A percentile compares a stretch with the other conserved stretches of the same genome.
phyloP scores from a whole-genome alignment of 2,329 filamentous ascomycete genomes.

The Drechslera avenae region DNA sequence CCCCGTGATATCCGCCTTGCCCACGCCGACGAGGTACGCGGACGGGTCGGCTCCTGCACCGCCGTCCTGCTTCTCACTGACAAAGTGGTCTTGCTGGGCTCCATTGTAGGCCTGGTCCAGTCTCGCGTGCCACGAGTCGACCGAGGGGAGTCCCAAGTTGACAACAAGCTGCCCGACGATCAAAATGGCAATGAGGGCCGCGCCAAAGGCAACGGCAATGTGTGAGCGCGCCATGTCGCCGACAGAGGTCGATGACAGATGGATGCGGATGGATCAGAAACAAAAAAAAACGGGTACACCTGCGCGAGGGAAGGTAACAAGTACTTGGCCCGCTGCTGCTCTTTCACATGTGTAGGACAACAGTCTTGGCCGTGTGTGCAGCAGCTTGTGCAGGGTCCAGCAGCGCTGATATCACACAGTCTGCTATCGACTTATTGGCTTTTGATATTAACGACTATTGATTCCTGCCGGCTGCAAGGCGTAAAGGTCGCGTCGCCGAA shows the following conservation, averaged over 20 bases:
- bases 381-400: neutral
- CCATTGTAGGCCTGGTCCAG: constrained; percentile 30
- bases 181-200: constrained; percentile 41
- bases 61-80: constrained; percentile 36
- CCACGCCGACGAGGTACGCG: constrained; percentile 68
- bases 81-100: constrained; percentile 32
- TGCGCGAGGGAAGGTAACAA: neutral
- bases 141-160: constrained; percentile 42
- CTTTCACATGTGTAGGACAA: constrained; percentile 1
- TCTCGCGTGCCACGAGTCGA: constrained; percentile 45
- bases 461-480: too few species aligned
- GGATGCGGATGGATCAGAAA: constrained; percentile 13
- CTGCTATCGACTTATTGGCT: too few species aligned
- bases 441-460: neutral
- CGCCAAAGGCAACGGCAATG: constrained; percentile 45
- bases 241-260: constrained; percentile 25
- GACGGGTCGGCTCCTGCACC: constrained; percentile 46
- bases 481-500: neutral
- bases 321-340: constrained; percentile 11
- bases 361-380: neutral
- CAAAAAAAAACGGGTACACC: constrained; percentile 12
- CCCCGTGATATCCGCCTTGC: constrained; percentile 76
- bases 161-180: constrained; percentile 44
- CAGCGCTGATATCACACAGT: too few species aligned
- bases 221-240: constrained; percentile 49